Conservation (phyloP, 495 filamentous ascomycete species). For the Rostrohypoxylon terebratum region DNA sequence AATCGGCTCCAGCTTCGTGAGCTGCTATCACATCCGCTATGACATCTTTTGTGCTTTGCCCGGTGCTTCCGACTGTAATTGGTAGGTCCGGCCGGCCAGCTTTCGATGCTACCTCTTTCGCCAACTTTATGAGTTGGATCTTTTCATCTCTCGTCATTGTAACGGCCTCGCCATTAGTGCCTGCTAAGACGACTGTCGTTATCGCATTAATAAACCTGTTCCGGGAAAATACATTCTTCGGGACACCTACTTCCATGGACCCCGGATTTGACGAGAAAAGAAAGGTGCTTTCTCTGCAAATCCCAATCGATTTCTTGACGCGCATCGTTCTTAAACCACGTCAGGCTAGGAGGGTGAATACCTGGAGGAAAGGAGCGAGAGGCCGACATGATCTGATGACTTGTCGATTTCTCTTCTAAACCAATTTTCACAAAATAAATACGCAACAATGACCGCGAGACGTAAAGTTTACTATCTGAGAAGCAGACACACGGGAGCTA, state of each 20-base stretch:
- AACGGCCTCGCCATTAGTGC: conserved; percentile 4
- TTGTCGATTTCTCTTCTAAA: neutral
- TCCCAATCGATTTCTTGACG: conserved; percentile 7
- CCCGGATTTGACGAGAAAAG: conserved; percentile 1
- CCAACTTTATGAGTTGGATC: neutral
- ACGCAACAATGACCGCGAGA: neutral
- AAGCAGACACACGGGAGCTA: neutral
- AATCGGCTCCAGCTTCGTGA: conserved; percentile 3
- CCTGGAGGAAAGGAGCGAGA: neutral
- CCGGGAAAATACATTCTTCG: neutral
- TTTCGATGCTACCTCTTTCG: conserved; percentile 3
- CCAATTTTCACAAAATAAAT: neutral
- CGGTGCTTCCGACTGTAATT: conserved; percentile 1
- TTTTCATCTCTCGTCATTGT: conserved; percentile 5
- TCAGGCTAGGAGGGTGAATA: conserved; percentile 7
- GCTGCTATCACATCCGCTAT: neutral
- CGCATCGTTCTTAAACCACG: conserved; percentile 9
- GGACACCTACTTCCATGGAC: neutral
- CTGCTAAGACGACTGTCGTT: conserved; percentile 6
- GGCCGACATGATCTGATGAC: neutral
- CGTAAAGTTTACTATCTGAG: neutral
- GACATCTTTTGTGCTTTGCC: conserved; percentile 9
- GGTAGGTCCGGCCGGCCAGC: neutral
- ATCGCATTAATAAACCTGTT: neutral
- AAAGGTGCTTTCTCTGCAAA: conserved; percentile 3